Base-by-base conservation (phyloP, 1,284 basidiomycete genomes). In the Grifola frondosa region DNA sequence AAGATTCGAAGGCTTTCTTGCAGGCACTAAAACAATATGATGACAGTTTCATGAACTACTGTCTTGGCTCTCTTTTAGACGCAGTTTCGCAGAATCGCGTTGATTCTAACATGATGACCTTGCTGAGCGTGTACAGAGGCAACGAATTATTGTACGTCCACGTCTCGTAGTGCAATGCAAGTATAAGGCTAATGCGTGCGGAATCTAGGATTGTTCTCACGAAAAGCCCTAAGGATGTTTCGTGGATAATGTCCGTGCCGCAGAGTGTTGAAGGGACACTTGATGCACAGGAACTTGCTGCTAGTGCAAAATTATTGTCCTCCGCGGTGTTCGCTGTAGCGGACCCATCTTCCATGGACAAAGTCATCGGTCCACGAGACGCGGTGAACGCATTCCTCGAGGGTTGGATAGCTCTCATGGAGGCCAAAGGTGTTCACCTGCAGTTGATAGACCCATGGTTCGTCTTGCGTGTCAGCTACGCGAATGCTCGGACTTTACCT, bases 31-130 rank as follows among this genome's bases (percentile, higher is more conserved):
- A 45, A n/a, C 13, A 17, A 3, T 37, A 50, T 37, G 52, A 58
- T 34, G 54, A 56, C 30, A 47, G 43, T 22, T 54, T 44, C 34
- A 52, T 54, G 51, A 59, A 57, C 44, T 44, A 44, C 12, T 22
- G 37, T 11, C 3, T 54, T 2, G 57, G 58, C 5, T 19, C 42
- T 17, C 29, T 56, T 9, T 25, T 49, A n/a, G 56, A 54, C 16
- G 25, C 28, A 6, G 16, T 9, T 7, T 30, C 13, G 22, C 32
- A 15, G 3, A 17, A 44, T 24, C n/a, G n/a, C n/a, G n/a, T n/a
- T n/a, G n/a, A n/a, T 17, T 17, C 29, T 6, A 29, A 29, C 9
- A n/a, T 22, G 11, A 40, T 34, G 8, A 39, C 39, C 2, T 20
- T 52, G 12, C 16, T 53, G 0, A 50, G 21, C 6, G 37, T 58